Conservation (phyloP, 495 filamentous ascomycete genomes). For the Pseudomonodictys pantanalensis region DNA sequence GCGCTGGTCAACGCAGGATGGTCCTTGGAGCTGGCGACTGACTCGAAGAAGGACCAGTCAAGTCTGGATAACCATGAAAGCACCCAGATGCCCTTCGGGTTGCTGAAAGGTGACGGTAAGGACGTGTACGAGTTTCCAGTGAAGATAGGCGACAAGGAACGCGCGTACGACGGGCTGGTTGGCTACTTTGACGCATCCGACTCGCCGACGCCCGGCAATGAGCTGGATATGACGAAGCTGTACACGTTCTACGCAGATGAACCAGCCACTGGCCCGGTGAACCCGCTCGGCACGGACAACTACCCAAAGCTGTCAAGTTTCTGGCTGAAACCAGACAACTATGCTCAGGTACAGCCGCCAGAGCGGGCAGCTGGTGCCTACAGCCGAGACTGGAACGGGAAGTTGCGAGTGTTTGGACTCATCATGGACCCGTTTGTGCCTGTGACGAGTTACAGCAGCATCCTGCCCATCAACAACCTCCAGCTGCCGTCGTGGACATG, state of each 20-base stretch:
- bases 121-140: slow-evolving; percentile 6
- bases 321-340: not conserved
- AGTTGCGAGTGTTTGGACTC: not conserved
- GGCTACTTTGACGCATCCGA: slow-evolving; percentile 10
- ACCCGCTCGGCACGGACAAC: not conserved
- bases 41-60: not conserved
- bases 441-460: slow-evolving; percentile 41
- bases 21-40: slow-evolving; percentile 10
- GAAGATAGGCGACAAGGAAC: slow-evolving; percentile 9
- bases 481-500: slow-evolving; percentile 47
- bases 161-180: slow-evolving; percentile 22
- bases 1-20: slow-evolving; percentile 21
- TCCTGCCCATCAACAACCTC: slow-evolving; percentile 43
- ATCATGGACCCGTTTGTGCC: slow-evolving; percentile 50
- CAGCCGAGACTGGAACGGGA: not conserved
- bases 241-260: not conserved
- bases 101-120: not conserved
- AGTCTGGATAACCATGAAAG: not conserved
- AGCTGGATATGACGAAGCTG: slow-evolving; percentile 30
- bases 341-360: not conserved
- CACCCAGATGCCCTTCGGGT: not conserved
- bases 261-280: not conserved
- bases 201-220: not conserved
- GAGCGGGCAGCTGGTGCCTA: not conserved
- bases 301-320: not conserved